Evolutionary conservation across 768 basidiomycete genomes (phyloP).

Genomic region (Tulasnella sp.): DNA sequence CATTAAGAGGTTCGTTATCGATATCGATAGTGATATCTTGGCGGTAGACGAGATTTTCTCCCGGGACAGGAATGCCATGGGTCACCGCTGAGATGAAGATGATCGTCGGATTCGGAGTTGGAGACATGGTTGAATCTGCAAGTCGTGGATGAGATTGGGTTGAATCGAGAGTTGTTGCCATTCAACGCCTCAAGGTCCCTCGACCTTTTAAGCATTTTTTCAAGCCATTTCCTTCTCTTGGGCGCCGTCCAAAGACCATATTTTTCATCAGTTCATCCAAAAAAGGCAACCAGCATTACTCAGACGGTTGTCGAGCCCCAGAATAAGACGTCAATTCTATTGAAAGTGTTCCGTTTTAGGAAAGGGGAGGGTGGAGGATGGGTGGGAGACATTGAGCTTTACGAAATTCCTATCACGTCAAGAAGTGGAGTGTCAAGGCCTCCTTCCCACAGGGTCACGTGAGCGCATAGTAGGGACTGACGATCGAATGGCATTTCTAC

Average conservation of each 20-base stretch:
- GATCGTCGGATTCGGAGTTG: neutral
- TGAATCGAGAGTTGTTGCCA: neutral
- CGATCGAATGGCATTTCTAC: no score
- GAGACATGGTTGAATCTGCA: neutral
- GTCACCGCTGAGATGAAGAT: neutral
- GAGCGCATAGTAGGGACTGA: no score
- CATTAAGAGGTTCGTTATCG: slow-evolving; percentile 6
- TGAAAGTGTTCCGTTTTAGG: neutral
- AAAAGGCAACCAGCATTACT: neutral
- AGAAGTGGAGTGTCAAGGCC: neutral
- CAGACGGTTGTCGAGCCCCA: neutral
- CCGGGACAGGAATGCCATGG: slow-evolving; percentile 9
- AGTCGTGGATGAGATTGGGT: neutral
- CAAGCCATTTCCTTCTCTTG: neutral
- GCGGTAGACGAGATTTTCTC: slow-evolving; percentile 1
- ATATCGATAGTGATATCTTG: slow-evolving; percentile 13
- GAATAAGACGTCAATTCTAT: neutral
- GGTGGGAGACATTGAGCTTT: neutral
- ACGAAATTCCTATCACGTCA: neutral
- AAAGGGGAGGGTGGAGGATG: neutral
- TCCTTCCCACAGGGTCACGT: no score
- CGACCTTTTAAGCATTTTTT: neutral
- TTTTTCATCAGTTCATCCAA: neutral
- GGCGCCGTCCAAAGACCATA: neutral
- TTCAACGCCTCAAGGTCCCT: neutral